Evolutionary conservation across 1,284 basidiomycete genomes (phyloP).

Genomic region (Somion occarium): DNA sequence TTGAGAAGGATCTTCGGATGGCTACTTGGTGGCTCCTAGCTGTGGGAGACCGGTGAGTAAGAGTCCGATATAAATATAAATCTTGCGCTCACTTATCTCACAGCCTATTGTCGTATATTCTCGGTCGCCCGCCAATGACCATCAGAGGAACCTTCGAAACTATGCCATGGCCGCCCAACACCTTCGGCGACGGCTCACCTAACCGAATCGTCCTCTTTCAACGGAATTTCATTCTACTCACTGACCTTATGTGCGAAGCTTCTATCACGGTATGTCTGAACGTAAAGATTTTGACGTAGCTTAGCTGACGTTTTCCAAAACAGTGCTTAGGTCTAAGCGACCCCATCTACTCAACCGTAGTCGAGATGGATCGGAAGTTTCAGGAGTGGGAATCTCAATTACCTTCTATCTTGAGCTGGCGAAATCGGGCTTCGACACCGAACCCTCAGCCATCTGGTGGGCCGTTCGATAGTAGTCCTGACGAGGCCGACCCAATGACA

Average conservation of each 20-base stretch:
- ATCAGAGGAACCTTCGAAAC: slow-evolving; percentile 31
- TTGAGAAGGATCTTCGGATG: slow-evolving; percentile 39
- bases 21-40: slow-evolving; percentile 46
- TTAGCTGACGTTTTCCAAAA: slow-evolving; percentile 5
- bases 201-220: slow-evolving; percentile 35
- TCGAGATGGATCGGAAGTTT: slow-evolving; percentile 38
- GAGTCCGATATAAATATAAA: not conserved
- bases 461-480: not conserved
- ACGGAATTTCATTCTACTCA: slow-evolving; percentile 33
- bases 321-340: slow-evolving; percentile 37
- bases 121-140: slow-evolving; percentile 43
- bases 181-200: slow-evolving; percentile 31
- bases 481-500: slow-evolving; percentile 3
- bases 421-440: slow-evolving; percentile 6
- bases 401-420: slow-evolving; percentile 24
- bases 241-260: slow-evolving; percentile 36
- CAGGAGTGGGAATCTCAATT: slow-evolving; percentile 39
- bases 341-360: slow-evolving; percentile 32
- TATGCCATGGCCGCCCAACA: slow-evolving; percentile 25
- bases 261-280: slow-evolving; percentile 32
- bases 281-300: not conserved
- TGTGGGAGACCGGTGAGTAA: slow-evolving; percentile 39
- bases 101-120: slow-evolving; percentile 41
- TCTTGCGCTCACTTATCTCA: not conserved
- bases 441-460: not conserved